These are phyloP conservation scores for Triticum urartu DNA, from an alignment of 176 grass and related monocot genomes.

Conservation along the genomic window DNA sequence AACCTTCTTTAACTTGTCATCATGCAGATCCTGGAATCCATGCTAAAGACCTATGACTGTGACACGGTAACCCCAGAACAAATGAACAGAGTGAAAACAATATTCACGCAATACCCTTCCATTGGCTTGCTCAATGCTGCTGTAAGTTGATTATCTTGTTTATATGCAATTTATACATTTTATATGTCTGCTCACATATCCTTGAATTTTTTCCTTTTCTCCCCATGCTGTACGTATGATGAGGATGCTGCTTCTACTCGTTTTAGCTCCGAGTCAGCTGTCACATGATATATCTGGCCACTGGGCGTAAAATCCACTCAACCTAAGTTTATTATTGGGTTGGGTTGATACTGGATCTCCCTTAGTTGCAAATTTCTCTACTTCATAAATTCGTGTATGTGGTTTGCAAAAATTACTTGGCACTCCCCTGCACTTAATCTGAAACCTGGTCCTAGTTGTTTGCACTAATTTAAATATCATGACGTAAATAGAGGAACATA, in stretches of 20 bases:
- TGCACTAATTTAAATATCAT: background rate
- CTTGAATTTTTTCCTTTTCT: background rate
- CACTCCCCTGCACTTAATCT: background rate
- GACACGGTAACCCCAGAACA: background rate
- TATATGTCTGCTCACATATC: background rate
- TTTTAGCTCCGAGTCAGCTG: background rate
- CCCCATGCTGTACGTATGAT: background rate
- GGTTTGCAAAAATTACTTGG: background rate
- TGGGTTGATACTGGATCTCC: background rate
- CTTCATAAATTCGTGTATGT: background rate
- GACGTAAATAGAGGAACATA: background rate
- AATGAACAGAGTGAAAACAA: background rate
- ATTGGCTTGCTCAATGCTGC: slow-evolving; percentile 11
- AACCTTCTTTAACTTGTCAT: background rate
- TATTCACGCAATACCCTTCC: background rate
- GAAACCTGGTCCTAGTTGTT: background rate
- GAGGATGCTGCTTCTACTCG: background rate
- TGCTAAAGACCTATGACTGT: background rate
- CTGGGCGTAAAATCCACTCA: background rate
- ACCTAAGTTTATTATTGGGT: background rate
- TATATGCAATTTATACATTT: background rate
- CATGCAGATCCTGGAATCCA: background rate
- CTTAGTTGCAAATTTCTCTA: background rate
- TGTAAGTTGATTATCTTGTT: slow-evolving; percentile 1
- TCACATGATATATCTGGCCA: background rate